These are phyloP conservation scores for Raffaelea ambrosiae DNA, from an alignment of 2,329 filamentous ascomycete genomes.

Conservation along the genomic window DNA sequence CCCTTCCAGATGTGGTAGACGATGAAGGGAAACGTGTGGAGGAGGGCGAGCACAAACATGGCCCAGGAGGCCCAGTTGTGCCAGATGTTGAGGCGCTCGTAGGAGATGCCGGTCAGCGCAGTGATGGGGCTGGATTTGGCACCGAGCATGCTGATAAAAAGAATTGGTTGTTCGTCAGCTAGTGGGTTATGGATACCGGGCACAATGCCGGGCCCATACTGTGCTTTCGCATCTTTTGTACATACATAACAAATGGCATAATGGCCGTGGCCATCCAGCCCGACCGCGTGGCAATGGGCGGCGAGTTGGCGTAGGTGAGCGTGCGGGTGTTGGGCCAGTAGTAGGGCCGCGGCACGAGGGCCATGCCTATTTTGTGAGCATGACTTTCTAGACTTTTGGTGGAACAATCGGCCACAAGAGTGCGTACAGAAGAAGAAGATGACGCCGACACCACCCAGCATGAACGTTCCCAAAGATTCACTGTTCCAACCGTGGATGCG, in stretches of 20 bases:
- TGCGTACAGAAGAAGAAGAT: slow-evolving; percentile 1
- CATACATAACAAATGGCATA: slow-evolving; percentile 21
- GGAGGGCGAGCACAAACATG: slow-evolving; percentile 45
- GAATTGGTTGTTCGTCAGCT: not conserved
- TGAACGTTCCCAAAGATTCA: not conserved
- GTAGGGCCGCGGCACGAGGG: slow-evolving; percentile 40
- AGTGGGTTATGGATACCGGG: no score
- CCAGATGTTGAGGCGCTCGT: slow-evolving; percentile 49
- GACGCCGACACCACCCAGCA: not conserved
- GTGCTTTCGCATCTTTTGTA: slow-evolving; percentile 20
- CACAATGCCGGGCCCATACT: no score
- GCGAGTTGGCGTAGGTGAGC: slow-evolving; percentile 37
- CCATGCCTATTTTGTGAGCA: no score
- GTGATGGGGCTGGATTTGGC: slow-evolving; percentile 50
- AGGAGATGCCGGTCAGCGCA: slow-evolving; percentile 42
- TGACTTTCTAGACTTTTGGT: no score
- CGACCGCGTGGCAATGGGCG: slow-evolving; percentile 41
- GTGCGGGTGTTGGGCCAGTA: slow-evolving; percentile 41
- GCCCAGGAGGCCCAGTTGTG: slow-evolving; percentile 46
- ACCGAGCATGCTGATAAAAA: slow-evolving; percentile 20
- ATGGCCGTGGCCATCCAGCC: slow-evolving; percentile 44
- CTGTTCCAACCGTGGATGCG: no score
- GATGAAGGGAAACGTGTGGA: slow-evolving; percentile 54
- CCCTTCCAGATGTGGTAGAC: slow-evolving; percentile 39
- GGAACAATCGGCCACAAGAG: no score